Base-by-base conservation (phyloP, 768 basidiomycete species). In the Kwoniella dejecticola region DNA sequence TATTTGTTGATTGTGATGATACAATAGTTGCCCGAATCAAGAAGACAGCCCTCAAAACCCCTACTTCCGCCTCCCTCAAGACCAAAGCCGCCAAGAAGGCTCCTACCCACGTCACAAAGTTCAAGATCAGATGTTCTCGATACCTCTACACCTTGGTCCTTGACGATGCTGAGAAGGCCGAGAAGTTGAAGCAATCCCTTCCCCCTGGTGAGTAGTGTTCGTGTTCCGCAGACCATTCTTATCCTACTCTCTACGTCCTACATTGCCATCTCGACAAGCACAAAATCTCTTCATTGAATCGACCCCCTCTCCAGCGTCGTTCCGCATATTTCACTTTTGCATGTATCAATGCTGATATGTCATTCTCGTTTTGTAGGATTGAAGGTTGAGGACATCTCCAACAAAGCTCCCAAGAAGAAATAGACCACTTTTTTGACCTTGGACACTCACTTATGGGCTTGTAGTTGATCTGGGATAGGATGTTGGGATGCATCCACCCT, bases 131-230 rank as follows among this genome's bases (percentile, higher is more conserved):
- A 80, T 97, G 94, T 84, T 89, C 90, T 63, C 85, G 90, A 80
- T 80, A 79, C 77, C 71, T 79, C 52, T 99, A 99, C 88, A 98
- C 96, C n/a, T 86, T 98, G 67, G 86, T 87, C 64, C 81, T 98
- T 79, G 89, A 92, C 79, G 96, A 99, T 83, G 86, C 90, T 76
- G 93, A 96, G 81, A 98, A 97, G 85, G 95, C 96, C 40, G 93
- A 96, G 80, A 99, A 97, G 84, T 87, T 99, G 74, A 86, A 88
- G 83, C 90, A 90, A 83, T 88, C 87, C 76, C 84, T 99, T 52
- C 95, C 95, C 54, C 96, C 96, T 75, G 91, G 95, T 94, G 77
- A 73, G 89, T 81, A 23, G 23, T 23, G 33, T 27, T 40, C n/a
- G n/a, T n/a, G n/a, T n/a, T n/a, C n/a, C n/a, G n/a, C n/a, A n/a